Conservation (phyloP, 495 filamentous ascomycete species). For the Coniosporium apollinis region DNA sequence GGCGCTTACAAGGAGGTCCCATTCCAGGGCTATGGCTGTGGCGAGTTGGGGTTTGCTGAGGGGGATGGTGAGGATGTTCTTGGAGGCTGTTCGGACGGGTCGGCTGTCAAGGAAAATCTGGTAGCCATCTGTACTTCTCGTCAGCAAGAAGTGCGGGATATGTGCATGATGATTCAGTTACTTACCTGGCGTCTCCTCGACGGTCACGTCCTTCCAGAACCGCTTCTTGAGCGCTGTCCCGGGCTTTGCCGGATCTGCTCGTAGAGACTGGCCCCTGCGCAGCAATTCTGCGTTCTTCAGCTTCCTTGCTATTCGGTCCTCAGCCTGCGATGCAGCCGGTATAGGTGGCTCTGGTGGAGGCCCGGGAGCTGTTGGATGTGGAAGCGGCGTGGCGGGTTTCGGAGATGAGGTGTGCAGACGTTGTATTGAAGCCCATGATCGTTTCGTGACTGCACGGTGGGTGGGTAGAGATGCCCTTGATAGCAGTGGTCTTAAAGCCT, state of each 20-base stretch:
- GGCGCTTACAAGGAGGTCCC: conserved; percentile 66
- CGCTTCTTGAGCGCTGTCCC: conserved; percentile 41
- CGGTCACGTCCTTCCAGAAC: conserved; percentile 71
- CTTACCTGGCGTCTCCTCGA: conserved; percentile 38
- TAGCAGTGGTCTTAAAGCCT: too few relatives aligned
- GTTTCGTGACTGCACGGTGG: too few relatives aligned
- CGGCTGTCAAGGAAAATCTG: conserved; percentile 66
- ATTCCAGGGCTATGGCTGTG: conserved; percentile 75
- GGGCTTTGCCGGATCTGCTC: conserved; percentile 25
- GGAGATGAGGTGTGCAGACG: conserved; percentile 37
- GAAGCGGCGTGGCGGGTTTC: conserved; percentile 39
- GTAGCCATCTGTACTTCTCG: conserved; percentile 33
- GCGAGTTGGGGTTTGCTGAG: conserved; percentile 64
- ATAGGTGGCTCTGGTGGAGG: conserved; percentile 67
- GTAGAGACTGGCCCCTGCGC: conserved; percentile 29
- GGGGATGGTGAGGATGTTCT: conserved; percentile 56
- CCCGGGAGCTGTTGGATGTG: conserved; percentile 56
- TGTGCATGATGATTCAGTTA: conserved; percentile 2
- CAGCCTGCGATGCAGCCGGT: conserved; percentile 36
- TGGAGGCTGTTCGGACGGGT: conserved; percentile 58
- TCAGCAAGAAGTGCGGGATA: background rate
- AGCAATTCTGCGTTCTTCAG: conserved; percentile 37
- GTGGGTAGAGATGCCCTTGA: too few relatives aligned
- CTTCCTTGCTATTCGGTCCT: conserved; percentile 34
- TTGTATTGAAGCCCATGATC: too few relatives aligned